Evolutionary conservation across 768 basidiomycete species (phyloP).

Genomic region (Lentinula guzmanii): DNA sequence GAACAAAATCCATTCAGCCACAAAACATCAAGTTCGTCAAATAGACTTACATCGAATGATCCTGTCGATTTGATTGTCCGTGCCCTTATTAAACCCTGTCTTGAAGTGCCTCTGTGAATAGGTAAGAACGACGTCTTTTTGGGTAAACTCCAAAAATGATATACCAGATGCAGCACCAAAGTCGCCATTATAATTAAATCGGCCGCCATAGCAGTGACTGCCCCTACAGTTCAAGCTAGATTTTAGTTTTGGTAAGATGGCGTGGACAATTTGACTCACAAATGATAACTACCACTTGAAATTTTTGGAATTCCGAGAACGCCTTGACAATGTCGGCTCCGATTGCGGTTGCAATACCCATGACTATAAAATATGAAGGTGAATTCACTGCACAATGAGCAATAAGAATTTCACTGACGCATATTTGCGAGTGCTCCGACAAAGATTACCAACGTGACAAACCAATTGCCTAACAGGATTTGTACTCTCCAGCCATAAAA

Average conservation of each 20-base stretch:
- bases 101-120: background rate
- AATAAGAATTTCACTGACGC: background rate
- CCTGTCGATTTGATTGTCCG: background rate
- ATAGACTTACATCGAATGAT: background rate
- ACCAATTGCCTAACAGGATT: background rate
- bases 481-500: constrained; percentile 4
- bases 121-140: background rate
- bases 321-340: background rate
- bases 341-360: background rate
- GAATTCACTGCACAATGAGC: no score
- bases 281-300: background rate
- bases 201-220: background rate
- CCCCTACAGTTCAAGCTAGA: background rate
- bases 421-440: background rate
- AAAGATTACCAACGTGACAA: background rate
- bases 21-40: background rate
- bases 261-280: background rate
- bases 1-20: background rate
- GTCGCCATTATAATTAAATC: constrained; percentile 1
- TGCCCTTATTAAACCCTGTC: background rate
- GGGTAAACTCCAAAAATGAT: background rate
- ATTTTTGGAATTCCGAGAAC: background rate
- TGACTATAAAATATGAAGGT: background rate
- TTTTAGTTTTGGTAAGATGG: background rate
- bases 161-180: background rate